Evolutionary conservation across 352 stramenopile genomes (phyloP), one percentile per base, ranked within the genome.

Genomic region (Phytophthora fragariaefolia): DNA sequence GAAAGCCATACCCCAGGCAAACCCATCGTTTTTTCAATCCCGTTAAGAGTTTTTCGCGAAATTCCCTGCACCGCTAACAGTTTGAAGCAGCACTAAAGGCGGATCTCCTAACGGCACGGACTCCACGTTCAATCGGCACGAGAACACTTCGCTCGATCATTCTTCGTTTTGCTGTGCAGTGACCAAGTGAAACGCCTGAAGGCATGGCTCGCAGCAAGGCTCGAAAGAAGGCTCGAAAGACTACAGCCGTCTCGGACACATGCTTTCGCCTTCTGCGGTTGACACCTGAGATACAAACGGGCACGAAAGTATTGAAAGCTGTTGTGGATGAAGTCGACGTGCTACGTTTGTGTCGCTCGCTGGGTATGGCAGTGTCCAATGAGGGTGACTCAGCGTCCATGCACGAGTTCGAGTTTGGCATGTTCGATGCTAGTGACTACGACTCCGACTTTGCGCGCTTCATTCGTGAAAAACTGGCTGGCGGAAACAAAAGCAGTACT

Each of bases 261-360:
- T 84, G 74, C n/a, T 92, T 92, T 45, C 79, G 81, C 3, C 30
- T 91, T 13, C n/a, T 94, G 47, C 65, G 52, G 7, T 62, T 90
- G 10, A 66, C 71, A 17, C 23, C 69, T 0, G 79, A 89, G 24
- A 56, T 75, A 5, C 84, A 95, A 68, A 81, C 75, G 27, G 81
- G 84, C 27, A 66, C 69, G 3, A 79, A 83, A 38, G 82, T 91
- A 4, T 42, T 91, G 38, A 92, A 95, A 63, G 66, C 76, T 5
- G 72, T 91, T 20, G 61, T 92, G 27, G 63, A 91, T 30, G 84
- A 95, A 57, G 52, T 83, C 8, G 84, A 91, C 26, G 75, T 95
- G 23, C 48, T 91, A 38, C 82, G 82, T 0, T 64, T 92, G 51
- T 84, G 84, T 60, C 76, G 63, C 13, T 74, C 62, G 43, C 46